phyloP scores from a whole-genome alignment of 1,139 yeast species.

The Yamadazyma triangularis region DNA sequence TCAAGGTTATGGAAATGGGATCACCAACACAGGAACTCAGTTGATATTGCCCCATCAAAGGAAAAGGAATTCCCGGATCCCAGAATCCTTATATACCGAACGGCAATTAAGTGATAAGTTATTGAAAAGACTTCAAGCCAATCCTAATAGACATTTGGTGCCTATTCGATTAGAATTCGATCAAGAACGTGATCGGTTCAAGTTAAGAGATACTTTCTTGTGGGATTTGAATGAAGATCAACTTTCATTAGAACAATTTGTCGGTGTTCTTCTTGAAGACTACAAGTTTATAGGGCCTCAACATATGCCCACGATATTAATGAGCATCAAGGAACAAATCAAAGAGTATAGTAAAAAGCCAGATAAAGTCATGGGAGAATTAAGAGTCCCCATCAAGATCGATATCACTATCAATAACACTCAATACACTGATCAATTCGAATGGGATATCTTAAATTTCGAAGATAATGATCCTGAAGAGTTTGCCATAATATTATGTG shows the following conservation, averaged over 20 bases:
- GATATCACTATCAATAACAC: constrained; percentile 89
- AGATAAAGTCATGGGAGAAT: constrained; percentile 48
- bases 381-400: constrained; percentile 74
- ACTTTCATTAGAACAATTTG: constrained; percentile 64
- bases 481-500: constrained; percentile 72
- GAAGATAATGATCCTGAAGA: constrained; percentile 84
- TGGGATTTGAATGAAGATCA: constrained; percentile 81
- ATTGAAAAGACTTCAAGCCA: constrained; percentile 35
- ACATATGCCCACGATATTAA: constrained; percentile 50
- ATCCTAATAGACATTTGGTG: constrained; percentile 55
- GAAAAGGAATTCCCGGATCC: constrained; percentile 38
- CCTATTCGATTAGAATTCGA: constrained; percentile 93
- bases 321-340: constrained; percentile 72
- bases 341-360: constrained; percentile 64
- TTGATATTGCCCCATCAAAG: constrained; percentile 57
- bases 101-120: constrained; percentile 30
- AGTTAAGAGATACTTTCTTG: constrained; percentile 79
- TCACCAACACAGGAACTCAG: constrained; percentile 67
- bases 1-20: constrained; percentile 91
- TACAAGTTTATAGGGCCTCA: constrained; percentile 52
- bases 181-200: constrained; percentile 75
- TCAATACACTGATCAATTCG: constrained; percentile 85
- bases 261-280: constrained; percentile 70
- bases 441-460: constrained; percentile 84
- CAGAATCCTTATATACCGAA: constrained; percentile 39